A percentile compares a stretch with the other conserved stretches of the same genome.
These are phyloP conservation scores for Echria macrotheca DNA, from an alignment of 495 filamentous ascomycete genomes.

Conservation along the genomic window DNA sequence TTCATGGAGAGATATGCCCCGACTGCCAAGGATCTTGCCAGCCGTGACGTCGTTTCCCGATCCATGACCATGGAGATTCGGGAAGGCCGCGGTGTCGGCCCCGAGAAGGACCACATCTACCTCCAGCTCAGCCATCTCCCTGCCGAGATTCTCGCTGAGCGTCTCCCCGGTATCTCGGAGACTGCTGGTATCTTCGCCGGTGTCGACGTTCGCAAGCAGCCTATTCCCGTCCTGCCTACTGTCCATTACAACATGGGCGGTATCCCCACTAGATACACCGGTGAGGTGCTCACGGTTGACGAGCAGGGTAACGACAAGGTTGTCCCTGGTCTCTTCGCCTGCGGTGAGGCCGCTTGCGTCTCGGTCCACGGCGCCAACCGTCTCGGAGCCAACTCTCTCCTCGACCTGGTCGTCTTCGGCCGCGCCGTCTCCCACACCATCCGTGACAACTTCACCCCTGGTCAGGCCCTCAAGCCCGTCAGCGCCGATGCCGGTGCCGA, in stretches of 20 bases:
- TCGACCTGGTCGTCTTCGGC: conserved; percentile 95
- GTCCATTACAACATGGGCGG: conserved; percentile 99
- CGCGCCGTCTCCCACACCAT: conserved; percentile 94
- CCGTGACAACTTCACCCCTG: conserved; percentile 80
- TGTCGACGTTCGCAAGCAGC: conserved; percentile 93
- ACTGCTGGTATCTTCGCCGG: conserved; percentile 94
- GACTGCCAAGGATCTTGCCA: conserved; percentile 92
- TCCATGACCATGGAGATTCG: conserved; percentile 98
- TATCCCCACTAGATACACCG: conserved; percentile 94
- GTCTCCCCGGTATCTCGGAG: conserved; percentile 96
- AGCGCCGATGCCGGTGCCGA: conserved; percentile 79
- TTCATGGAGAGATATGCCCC: conserved; percentile 99
- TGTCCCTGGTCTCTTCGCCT: conserved; percentile 91
- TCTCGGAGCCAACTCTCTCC: conserved; percentile 93
- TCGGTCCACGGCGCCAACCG: conserved; percentile 98
- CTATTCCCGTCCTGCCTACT: conserved; percentile 92
- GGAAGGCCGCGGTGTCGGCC: conserved; percentile 90
- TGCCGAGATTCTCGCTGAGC: conserved; percentile 83
- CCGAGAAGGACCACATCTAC: conserved; percentile 96
- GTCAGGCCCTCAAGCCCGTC: conserved; percentile 67
- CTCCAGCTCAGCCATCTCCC: conserved; percentile 94
- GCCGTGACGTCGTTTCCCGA: conserved; percentile 88
- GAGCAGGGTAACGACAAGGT: conserved; percentile 83
- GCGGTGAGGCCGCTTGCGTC: conserved; percentile 94
- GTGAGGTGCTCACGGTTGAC: conserved; percentile 86